Evolutionary conservation across 805 yeast genomes (phyloP).

Genomic region (Ogataea sp.): DNA sequence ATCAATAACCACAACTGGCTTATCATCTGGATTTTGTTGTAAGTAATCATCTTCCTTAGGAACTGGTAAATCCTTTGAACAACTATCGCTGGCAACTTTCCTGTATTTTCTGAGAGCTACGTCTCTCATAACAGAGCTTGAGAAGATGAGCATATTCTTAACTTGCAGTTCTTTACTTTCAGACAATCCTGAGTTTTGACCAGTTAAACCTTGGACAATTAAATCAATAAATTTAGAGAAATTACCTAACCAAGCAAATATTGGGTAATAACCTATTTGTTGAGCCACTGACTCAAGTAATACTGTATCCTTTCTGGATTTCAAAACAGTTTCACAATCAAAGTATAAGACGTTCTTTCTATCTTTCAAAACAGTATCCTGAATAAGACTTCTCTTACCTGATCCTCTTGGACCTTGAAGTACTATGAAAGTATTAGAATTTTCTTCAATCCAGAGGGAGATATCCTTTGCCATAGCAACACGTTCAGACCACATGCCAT

Average conservation of each 20-base stretch:
- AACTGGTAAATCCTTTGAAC: slow-evolving; percentile 10
- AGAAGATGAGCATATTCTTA: slow-evolving; percentile 67
- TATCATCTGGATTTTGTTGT: slow-evolving; percentile 76
- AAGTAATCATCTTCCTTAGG: slow-evolving; percentile 73
- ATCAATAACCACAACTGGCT: slow-evolving; percentile 81
- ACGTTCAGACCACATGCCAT: slow-evolving; percentile 59
- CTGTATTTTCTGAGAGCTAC: slow-evolving; percentile 43
- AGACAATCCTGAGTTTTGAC: slow-evolving; percentile 86
- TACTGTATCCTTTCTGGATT: slow-evolving; percentile 65
- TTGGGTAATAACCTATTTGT: slow-evolving; percentile 86
- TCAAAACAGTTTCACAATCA: slow-evolving; percentile 72
- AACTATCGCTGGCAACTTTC: slow-evolving; percentile 21
- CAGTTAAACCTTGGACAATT: slow-evolving; percentile 83
- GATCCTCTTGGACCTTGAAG: slow-evolving; percentile 92
- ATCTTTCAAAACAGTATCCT: slow-evolving; percentile 53
- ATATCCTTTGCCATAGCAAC: slow-evolving; percentile 59
- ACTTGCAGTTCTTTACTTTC: slow-evolving; percentile 78
- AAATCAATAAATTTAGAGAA: slow-evolving; percentile 74
- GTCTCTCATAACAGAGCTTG: slow-evolving; percentile 65
- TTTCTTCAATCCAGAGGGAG: slow-evolving; percentile 76
- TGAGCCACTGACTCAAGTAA: slow-evolving; percentile 61
- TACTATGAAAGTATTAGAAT: slow-evolving; percentile 82
- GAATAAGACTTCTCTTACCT: slow-evolving; percentile 79
- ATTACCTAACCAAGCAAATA: slow-evolving; percentile 86
- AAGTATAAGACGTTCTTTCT: slow-evolving; percentile 57